phyloP scores from a whole-genome alignment of 331 rosid genomes.

The Telfairia occidentalis region DNA sequence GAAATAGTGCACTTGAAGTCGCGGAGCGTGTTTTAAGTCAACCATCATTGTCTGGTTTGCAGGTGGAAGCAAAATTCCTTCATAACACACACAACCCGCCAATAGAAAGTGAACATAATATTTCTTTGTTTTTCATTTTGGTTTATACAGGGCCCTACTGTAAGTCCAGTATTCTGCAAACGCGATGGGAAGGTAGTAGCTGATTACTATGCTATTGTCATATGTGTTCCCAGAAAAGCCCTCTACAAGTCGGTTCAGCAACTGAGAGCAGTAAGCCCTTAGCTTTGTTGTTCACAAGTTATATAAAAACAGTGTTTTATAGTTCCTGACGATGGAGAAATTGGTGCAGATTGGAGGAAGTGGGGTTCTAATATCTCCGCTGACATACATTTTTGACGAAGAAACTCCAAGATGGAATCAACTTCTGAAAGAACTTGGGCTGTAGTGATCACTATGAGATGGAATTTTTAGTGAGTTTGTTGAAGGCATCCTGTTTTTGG shows the following conservation, averaged over 20 bases:
- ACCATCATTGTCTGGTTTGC: constrained; percentile 70
- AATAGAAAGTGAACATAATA: not conserved
- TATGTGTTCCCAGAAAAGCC: constrained; percentile 78
- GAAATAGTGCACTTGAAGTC: constrained; percentile 78
- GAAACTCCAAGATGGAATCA: constrained; percentile 88
- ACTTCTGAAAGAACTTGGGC: constrained; percentile 65
- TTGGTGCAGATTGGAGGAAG: constrained; percentile 77
- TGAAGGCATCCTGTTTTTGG: not conserved
- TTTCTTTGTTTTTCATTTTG: not conserved
- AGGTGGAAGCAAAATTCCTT: constrained; percentile 44
- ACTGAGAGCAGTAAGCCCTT: constrained; percentile 67
- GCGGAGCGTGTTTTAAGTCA: constrained; percentile 85
- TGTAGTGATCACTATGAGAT: constrained; percentile 18
- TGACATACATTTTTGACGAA: constrained; percentile 91
- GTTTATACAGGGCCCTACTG: constrained; percentile 71
- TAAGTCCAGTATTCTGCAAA: constrained; percentile 79
- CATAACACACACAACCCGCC: not conserved
- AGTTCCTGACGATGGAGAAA: not conserved
- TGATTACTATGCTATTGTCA: constrained; percentile 79
- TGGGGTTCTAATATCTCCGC: constrained; percentile 79
- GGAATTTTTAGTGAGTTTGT: not conserved
- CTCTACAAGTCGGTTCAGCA: constrained; percentile 81
- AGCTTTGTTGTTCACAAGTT: not conserved
- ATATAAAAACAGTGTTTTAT: not conserved
- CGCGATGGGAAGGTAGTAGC: constrained; percentile 44